These are phyloP conservation scores for Botrytis tulipae DNA, from an alignment of 2,329 filamentous ascomycete species.

Conservation along the genomic window DNA sequence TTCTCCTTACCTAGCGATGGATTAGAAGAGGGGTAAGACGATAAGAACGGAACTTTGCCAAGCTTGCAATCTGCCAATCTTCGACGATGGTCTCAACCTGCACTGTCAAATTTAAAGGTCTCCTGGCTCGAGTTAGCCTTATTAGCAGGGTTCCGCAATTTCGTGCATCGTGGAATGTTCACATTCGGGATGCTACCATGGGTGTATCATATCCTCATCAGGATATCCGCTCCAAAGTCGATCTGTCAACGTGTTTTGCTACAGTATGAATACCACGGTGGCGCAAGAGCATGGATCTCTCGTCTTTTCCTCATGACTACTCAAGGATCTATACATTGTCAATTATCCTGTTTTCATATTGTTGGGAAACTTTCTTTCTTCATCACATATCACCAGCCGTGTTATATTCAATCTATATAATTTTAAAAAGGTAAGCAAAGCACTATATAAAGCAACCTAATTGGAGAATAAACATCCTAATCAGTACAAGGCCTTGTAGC, in stretches of 20 bases:
- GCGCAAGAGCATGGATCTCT: background rate
- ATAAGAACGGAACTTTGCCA: conserved; percentile 17
- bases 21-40: conserved; percentile 21
- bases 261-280: background rate
- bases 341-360: background rate
- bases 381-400: background rate
- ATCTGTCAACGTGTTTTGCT: conserved; percentile 12
- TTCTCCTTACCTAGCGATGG: background rate
- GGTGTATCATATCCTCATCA: conserved; percentile 11
- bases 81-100: conserved; percentile 10
- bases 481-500: conserved; percentile 13
- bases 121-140: background rate
- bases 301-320: background rate
- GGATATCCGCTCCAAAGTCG: conserved; percentile 10
- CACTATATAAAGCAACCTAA: background rate
- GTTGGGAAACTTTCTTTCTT: background rate
- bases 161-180: conserved; percentile 22
- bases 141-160: conserved; percentile 10
- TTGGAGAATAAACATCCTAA: background rate
- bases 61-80: conserved; percentile 12
- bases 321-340: background rate
- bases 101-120: background rate
- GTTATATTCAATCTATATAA: background rate
- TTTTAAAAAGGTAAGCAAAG: background rate
- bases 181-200: conserved; percentile 21